These are phyloP conservation scores for Cryoendolithus antarcticus DNA, from an alignment of 2,329 filamentous ascomycete species.

Conservation along the genomic window DNA sequence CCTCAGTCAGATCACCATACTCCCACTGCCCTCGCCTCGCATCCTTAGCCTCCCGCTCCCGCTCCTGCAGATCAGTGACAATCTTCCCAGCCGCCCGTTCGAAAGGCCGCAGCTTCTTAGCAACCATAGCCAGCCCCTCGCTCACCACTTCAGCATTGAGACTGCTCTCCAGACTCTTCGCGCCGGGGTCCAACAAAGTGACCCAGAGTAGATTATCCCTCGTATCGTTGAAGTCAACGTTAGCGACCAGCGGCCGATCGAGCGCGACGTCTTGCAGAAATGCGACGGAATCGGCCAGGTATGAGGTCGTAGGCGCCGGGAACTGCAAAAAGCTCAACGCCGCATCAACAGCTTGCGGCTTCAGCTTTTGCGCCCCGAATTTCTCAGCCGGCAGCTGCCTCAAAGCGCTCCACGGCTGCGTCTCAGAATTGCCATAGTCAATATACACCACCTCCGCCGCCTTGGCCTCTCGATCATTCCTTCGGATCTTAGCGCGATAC, in stretches of 20 bases:
- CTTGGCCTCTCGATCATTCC: slow-evolving; percentile 85
- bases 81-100: slow-evolving; percentile 66
- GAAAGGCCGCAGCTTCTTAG: slow-evolving; percentile 82
- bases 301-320: slow-evolving; percentile 60
- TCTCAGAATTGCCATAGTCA: slow-evolving; percentile 92
- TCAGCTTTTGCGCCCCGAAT: slow-evolving; percentile 71
- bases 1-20: slow-evolving; percentile 92
- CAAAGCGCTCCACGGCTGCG: slow-evolving; percentile 70
- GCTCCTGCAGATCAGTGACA: slow-evolving; percentile 57
- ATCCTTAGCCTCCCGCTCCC: slow-evolving; percentile 67
- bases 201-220: slow-evolving; percentile 70
- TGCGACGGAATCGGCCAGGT: slow-evolving; percentile 65
- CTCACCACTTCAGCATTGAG: slow-evolving; percentile 79
- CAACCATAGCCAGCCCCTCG: slow-evolving; percentile 81
- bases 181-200: slow-evolving; percentile 71
- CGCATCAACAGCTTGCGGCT: slow-evolving; percentile 76
- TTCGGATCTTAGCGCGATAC: slow-evolving; percentile 84
- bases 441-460: slow-evolving; percentile 85
- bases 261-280: slow-evolving; percentile 66
- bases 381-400: slow-evolving; percentile 67
- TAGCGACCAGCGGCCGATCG: slow-evolving; percentile 64
- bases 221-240: slow-evolving; percentile 70
- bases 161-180: slow-evolving; percentile 42
- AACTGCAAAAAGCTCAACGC: slow-evolving; percentile 82
- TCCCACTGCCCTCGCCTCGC: slow-evolving; percentile 88